Evolutionary conservation across 1,139 yeast species (phyloP).

Genomic region (Ogataea hybrid): DNA sequence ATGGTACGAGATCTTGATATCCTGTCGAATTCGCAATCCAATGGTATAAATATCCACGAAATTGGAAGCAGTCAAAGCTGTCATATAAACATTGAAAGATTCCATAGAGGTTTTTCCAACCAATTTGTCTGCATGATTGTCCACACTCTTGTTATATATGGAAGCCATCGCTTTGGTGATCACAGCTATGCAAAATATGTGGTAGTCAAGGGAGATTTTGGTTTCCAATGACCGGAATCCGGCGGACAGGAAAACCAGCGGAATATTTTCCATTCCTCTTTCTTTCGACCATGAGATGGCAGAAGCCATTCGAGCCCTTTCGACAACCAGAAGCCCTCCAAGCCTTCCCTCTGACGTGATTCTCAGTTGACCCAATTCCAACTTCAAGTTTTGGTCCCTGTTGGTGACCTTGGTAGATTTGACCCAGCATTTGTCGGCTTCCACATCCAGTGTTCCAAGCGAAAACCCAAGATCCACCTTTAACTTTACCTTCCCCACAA

Average conservation of each 20-base stretch:
- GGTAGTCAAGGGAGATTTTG: slow-evolving; percentile 78
- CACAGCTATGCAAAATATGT: slow-evolving; percentile 68
- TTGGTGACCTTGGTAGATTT: slow-evolving; percentile 64
- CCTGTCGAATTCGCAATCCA: slow-evolving; percentile 68
- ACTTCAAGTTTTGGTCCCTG: slow-evolving; percentile 69
- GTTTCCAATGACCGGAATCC: slow-evolving; percentile 56
- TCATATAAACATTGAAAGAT: slow-evolving; percentile 59
- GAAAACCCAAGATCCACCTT: slow-evolving; percentile 81
- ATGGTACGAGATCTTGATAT: slow-evolving; percentile 65
- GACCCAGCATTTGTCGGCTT: slow-evolving; percentile 63
- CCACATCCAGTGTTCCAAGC: slow-evolving; percentile 61
- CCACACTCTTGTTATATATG: slow-evolving; percentile 63
- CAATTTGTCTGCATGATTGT: slow-evolving; percentile 57
- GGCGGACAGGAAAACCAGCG: slow-evolving; percentile 62
- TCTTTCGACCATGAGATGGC: slow-evolving; percentile 70
- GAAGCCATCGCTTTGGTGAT: slow-evolving; percentile 51
- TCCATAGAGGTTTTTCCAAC: slow-evolving; percentile 56
- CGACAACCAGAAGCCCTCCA: slow-evolving; percentile 61
- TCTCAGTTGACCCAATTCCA: slow-evolving; percentile 55
- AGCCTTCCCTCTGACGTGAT: slow-evolving; percentile 71
- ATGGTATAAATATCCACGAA: slow-evolving; percentile 75
- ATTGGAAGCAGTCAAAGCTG: slow-evolving; percentile 84
- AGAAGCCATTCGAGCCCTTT: slow-evolving; percentile 54
- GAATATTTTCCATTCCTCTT: slow-evolving; percentile 47
- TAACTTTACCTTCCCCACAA: slow-evolving; percentile 51